These are phyloP conservation scores for Capronia epimyces DNA, from an alignment of 2,329 filamentous ascomycete species.

Conservation along the genomic window DNA sequence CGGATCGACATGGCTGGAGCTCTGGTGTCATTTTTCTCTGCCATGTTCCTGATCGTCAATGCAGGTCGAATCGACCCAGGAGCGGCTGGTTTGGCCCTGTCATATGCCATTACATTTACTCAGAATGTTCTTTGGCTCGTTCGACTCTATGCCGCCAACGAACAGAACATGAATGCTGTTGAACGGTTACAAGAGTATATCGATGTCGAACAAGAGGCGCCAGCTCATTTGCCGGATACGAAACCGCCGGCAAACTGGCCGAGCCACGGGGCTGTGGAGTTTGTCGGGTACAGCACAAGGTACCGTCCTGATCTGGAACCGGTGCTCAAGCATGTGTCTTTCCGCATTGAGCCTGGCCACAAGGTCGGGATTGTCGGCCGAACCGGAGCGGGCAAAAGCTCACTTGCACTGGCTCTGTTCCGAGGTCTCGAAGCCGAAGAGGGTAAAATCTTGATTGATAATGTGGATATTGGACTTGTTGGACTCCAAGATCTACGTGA, in stretches of 20 bases:
- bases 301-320: conserved; percentile 84
- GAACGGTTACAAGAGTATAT: conserved; percentile 97
- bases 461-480: conserved; percentile 81
- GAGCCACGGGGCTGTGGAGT: conserved; percentile 76
- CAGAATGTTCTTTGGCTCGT: conserved; percentile 97
- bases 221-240: conserved; percentile 68
- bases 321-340: conserved; percentile 75
- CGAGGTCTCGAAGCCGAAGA: conserved; percentile 84
- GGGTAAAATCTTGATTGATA: conserved; percentile 85
- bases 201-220: conserved; percentile 89
- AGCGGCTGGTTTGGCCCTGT: conserved; percentile 86
- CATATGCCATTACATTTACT: conserved; percentile 93
- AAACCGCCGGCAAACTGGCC: conserved; percentile 80
- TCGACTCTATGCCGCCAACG: conserved; percentile 85
- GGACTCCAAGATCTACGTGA: conserved; percentile 90
- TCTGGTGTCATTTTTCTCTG: conserved; percentile 87
- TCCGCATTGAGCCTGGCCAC: conserved; percentile 78
- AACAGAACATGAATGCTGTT: conserved; percentile 99
- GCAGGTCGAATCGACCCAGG: conserved; percentile 81
- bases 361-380: conserved; percentile 95
- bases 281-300: conserved; percentile 79
- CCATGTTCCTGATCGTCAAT: conserved; percentile 80
- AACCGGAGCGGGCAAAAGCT: conserved; percentile 95
- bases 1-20: conserved; percentile 87
- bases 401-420: conserved; percentile 86